Evolutionary conservation across 140 eudicot genomes (phyloP), one percentile per base, ranked within the genome.

Genomic region (Anethum foeniculum): DNA sequence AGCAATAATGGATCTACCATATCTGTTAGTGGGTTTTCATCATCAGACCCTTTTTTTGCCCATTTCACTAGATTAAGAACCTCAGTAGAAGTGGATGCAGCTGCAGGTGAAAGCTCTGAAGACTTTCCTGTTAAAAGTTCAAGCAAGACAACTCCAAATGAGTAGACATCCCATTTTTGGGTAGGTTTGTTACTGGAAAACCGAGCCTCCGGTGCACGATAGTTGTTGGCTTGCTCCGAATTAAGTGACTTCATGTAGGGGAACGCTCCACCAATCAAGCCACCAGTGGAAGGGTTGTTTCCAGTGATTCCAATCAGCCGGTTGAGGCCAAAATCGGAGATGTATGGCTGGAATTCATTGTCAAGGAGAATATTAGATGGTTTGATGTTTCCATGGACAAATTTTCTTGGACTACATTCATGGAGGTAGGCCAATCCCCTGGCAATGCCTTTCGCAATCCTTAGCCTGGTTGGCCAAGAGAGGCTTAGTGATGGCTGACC

Each of bases 391-490:
- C 97, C 97, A 47, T 95, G 99, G 75, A 95, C 99, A 82, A 88
- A 95, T 85, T 95, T 95, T 77, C 99, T 81, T 34, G 99, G 99
- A 79, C 99, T 95, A 77, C 99, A 95, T 87, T 95, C 99, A 54
- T 95, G 99, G 67, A 95, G 95, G 85, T 95, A 95, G 68, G 99
- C 97, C 73, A 95, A 83, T 6, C 99, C 99, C 41, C 95, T 81
- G 0, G 99, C 99, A 4, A 93, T 83, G 47, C 97, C 99, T 76
- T 90, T 92, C 8, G 96, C 91, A 34, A 95, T 95, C 80, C 80
- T 95, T 56, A 95, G 77, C 79, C 97, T 86, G 39, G 88, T 85
- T 19, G 93, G 86, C 99, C 97, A 95, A 12, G 92, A 81, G 51
- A 95, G 83, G 52, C 80, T 81, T 27, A 86, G 67, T 47, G 93